These are phyloP conservation scores for Candida nonsorbophila DNA, from an alignment of 805 yeast genomes.

Conservation along the genomic window DNA sequence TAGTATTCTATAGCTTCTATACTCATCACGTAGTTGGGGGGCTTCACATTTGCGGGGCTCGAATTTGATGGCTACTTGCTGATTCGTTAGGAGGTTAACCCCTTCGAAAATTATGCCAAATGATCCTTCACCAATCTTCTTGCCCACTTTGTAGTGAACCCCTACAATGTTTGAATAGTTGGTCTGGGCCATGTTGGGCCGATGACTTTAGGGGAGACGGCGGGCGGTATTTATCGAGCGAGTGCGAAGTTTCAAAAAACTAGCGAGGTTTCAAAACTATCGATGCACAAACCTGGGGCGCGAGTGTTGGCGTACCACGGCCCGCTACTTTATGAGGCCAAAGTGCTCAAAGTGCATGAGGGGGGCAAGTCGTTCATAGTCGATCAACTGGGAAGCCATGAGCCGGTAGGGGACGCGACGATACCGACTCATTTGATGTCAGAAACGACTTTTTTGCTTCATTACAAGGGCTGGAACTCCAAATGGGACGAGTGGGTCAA, in stretches of 20 bases:
- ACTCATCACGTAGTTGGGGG: slow-evolving; percentile 79
- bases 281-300: slow-evolving; percentile 16
- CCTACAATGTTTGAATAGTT: slow-evolving; percentile 34
- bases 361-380: slow-evolving; percentile 40
- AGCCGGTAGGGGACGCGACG: slow-evolving; percentile 22
- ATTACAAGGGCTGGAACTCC: slow-evolving; percentile 92
- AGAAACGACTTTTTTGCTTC: slow-evolving; percentile 57
- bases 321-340: slow-evolving; percentile 85
- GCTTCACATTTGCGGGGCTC: slow-evolving; percentile 80
- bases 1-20: slow-evolving; percentile 68
- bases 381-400: slow-evolving; percentile 35
- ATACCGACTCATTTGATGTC: slow-evolving; percentile 20
- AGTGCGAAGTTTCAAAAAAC: not conserved
- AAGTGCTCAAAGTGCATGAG: slow-evolving; percentile 59
- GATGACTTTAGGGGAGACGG: not conserved
- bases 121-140: slow-evolving; percentile 84
- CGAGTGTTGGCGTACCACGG: slow-evolving; percentile 78
- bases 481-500: slow-evolving; percentile 98
- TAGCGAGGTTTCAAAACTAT: slow-evolving; percentile 1
- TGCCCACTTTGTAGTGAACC: slow-evolving; percentile 72
- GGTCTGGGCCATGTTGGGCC: slow-evolving; percentile 1
- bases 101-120: slow-evolving; percentile 86
- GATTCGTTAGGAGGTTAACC: slow-evolving; percentile 60
- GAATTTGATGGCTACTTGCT: slow-evolving; percentile 70
- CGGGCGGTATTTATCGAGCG: slow-evolving; percentile 1